These are phyloP conservation scores for Penicillium sp. DNA, from an alignment of 2,329 filamentous ascomycete genomes.

Conservation along the genomic window DNA sequence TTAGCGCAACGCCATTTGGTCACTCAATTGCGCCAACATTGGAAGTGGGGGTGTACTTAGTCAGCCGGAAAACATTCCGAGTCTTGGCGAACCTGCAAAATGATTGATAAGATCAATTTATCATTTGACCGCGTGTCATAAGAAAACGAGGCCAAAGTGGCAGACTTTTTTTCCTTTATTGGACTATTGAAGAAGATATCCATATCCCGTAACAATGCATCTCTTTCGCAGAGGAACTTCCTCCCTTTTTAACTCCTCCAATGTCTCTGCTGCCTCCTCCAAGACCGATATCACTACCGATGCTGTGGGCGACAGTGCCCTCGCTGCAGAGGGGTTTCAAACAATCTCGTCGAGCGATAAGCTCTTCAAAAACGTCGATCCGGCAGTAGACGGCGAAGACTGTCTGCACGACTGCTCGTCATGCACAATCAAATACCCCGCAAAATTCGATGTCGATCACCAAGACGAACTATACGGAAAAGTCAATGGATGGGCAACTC, in stretches of 20 bases:
- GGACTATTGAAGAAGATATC: background rate
- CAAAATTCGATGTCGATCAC: slow-evolving; percentile 70
- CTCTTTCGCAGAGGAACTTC: slow-evolving; percentile 36
- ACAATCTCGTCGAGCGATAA: slow-evolving; percentile 49
- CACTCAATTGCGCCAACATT: slow-evolving; percentile 13
- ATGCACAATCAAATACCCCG: slow-evolving; percentile 78
- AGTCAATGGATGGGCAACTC: slow-evolving; percentile 83
- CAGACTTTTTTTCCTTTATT: background rate
- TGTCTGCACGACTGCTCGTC: slow-evolving; percentile 83
- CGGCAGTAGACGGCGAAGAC: slow-evolving; percentile 80
- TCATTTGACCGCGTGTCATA: slow-evolving; percentile 10
- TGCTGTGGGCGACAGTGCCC: slow-evolving; percentile 22
- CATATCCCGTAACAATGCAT: slow-evolving; percentile 30
- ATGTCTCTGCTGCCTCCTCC: slow-evolving; percentile 26
- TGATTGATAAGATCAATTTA: slow-evolving; percentile 37
- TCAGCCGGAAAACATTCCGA: slow-evolving; percentile 23
- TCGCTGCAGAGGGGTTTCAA: slow-evolving; percentile 43
- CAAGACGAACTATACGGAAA: slow-evolving; percentile 78
- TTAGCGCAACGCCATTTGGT: slow-evolving; percentile 11
- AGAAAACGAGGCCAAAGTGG: background rate
- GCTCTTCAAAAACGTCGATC: slow-evolving; percentile 73
- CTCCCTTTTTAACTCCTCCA: slow-evolving; percentile 35
- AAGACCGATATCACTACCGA: slow-evolving; percentile 24
- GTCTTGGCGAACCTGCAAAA: slow-evolving; percentile 25
- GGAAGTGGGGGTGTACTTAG: slow-evolving; percentile 22